A percentile compares a stretch with the other conserved stretches of the same genome.
These are phyloP conservation scores for Malus hybrid DNA, from an alignment of 331 rosid species.

Conservation along the genomic window DNA sequence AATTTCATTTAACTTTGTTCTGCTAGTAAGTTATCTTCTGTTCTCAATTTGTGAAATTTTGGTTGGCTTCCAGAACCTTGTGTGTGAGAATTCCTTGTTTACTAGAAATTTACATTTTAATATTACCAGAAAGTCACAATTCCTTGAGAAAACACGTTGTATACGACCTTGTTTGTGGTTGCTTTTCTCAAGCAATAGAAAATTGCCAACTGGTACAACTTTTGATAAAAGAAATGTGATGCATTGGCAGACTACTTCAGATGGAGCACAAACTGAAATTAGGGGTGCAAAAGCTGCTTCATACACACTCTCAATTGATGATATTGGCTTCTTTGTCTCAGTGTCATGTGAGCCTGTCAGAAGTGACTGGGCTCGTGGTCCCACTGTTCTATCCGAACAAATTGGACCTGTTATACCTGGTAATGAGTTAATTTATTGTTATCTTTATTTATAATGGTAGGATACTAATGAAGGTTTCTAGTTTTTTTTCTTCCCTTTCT, in stretches of 20 bases:
- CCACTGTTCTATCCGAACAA: conserved; percentile 76
- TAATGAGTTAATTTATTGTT: conserved; percentile 19
- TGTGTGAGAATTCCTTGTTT: background rate
- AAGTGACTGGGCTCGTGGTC: conserved; percentile 96
- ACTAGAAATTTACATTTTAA: background rate
- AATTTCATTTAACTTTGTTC: conserved; percentile 23
- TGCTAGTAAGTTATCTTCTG: background rate
- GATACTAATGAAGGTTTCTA: background rate
- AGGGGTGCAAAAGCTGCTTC: conserved; percentile 53
- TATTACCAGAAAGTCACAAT: background rate
- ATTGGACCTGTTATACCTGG: conserved; percentile 82
- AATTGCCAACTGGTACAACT: background rate
- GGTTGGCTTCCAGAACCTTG: background rate
- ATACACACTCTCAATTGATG: conserved; percentile 58
- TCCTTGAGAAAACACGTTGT: background rate
- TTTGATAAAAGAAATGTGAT: conserved; percentile 3
- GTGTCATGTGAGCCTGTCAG: conserved; percentile 90
- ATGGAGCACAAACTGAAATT: conserved; percentile 66
- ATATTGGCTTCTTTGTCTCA: conserved; percentile 80
- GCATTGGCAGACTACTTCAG: conserved; percentile 64
- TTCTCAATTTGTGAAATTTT: background rate
- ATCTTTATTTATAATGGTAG: background rate
- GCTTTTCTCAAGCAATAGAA: background rate
- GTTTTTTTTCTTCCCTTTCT: background rate
- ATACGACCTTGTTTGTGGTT: background rate